phyloP scores from a whole-genome alignment of 2,329 filamentous ascomycete species.

The Aspergillus aculeatus region DNA sequence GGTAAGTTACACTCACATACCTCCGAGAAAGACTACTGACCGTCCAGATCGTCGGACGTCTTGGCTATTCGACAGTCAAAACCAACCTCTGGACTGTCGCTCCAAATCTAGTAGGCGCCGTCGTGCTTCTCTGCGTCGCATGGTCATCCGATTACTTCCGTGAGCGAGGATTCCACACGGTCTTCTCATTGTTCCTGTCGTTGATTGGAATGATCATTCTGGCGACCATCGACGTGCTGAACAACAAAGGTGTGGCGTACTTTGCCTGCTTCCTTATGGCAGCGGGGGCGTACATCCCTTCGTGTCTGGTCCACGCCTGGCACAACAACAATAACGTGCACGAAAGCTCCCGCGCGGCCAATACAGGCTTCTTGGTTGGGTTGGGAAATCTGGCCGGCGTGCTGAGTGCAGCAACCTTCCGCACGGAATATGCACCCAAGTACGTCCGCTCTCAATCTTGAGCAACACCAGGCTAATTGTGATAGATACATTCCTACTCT shows the following conservation, averaged over 20 bases:
- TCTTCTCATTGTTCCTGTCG: constrained; percentile 40
- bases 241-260: constrained; percentile 48
- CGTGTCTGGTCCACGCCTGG: constrained; percentile 51
- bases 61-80: constrained; percentile 47
- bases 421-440: constrained; percentile 49
- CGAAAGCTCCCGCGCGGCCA: constrained; percentile 51
- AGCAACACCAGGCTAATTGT: neutral
- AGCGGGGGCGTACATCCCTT: constrained; percentile 46
- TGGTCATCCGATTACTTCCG: constrained; percentile 47
- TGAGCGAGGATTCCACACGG: constrained; percentile 50
- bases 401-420: constrained; percentile 47
- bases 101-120: constrained; percentile 49
- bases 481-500: constrained; percentile 48
- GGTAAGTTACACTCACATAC: constrained; percentile 11
- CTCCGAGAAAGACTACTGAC: neutral
- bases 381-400: constrained; percentile 52
- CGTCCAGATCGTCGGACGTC: constrained; percentile 41
- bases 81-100: constrained; percentile 53
- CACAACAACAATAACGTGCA: constrained; percentile 55
- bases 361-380: constrained; percentile 49
- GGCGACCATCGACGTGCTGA: constrained; percentile 43
- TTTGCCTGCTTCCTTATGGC: constrained; percentile 53
- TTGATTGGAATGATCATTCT: constrained; percentile 48
- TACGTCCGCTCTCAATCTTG: constrained; percentile 2
- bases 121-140: constrained; percentile 47